Percentiles rank a stretch among this genome's conserved stretches.
phyloP scores from a whole-genome alignment of 495 filamentous ascomycete species.

The Letharia lupina region DNA sequence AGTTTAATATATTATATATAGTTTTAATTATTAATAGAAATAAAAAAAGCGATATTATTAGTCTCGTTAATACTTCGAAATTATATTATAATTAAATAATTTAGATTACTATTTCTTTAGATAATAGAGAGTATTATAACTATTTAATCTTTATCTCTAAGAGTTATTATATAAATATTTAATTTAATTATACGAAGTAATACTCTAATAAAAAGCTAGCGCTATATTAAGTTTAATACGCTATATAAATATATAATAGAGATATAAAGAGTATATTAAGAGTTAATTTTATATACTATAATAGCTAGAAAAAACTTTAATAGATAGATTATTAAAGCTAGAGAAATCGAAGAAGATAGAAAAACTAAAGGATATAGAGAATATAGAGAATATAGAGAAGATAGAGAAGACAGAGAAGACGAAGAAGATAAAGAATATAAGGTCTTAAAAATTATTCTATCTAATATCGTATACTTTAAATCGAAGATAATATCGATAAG shows the following conservation, averaged over 20 bases:
- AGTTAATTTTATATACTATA: too few species aligned
- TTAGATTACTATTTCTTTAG: too few species aligned
- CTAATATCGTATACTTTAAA: neutral
- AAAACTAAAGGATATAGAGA: neutral
- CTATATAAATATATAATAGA: too few species aligned
- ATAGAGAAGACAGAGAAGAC: too few species aligned
- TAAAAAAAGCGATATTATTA: too few species aligned
- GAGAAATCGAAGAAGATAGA: neutral
- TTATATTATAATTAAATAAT: too few species aligned
- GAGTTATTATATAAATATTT: slow-evolving; percentile 5
- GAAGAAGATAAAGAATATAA: neutral
- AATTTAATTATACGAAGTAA: neutral
- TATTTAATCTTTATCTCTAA: neutral
- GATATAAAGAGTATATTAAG: too few species aligned
- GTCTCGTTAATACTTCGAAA: too few species aligned
- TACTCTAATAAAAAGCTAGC: too few species aligned
- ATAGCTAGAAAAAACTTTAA: slow-evolving; percentile 6
- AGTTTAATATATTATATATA: too few species aligned
- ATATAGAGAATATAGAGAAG: neutral
- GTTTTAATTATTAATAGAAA: too few species aligned
- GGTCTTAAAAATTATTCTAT: slow-evolving; percentile 4
- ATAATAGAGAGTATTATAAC: slow-evolving; percentile 2
- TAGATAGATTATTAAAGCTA: slow-evolving; percentile 14
- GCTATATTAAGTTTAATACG: too few species aligned
- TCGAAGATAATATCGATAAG: neutral